A percentile compares a stretch with the other conserved stretches of the same genome.
Evolutionary conservation across 2,329 filamentous ascomycete genomes (phyloP).

Genomic region (Fusarium fracticaudum): DNA sequence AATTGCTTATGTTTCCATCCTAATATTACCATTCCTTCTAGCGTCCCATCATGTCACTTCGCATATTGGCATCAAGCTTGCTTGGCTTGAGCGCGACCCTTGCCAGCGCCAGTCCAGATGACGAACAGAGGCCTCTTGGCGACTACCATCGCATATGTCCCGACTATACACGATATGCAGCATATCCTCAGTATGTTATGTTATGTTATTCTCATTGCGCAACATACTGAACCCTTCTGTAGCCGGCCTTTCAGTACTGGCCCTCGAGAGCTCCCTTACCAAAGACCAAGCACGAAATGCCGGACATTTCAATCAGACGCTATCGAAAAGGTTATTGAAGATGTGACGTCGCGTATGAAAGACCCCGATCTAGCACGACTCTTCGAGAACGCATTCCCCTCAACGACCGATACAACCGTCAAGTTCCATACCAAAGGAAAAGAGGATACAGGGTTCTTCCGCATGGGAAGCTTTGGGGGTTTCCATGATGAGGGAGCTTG

Average conservation of each 20-base stretch:
- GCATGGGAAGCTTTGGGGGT: slow-evolving; percentile 45
- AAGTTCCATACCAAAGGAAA: slow-evolving; percentile 81
- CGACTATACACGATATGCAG: slow-evolving; percentile 53
- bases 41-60: slow-evolving; percentile 39
- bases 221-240: background rate
- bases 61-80: slow-evolving; percentile 41
- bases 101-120: slow-evolving; percentile 29
- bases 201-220: background rate
- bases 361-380: slow-evolving; percentile 89
- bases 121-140: slow-evolving; percentile 40
- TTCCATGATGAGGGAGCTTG: slow-evolving; percentile 69
- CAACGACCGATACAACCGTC: slow-evolving; percentile 84
- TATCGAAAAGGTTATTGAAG: slow-evolving; percentile 87
- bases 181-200: slow-evolving; percentile 52
- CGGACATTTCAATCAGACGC: slow-evolving; percentile 88
- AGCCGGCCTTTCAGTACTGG: slow-evolving; percentile 85
- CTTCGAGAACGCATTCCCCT: slow-evolving; percentile 96
- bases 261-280: slow-evolving; percentile 82
- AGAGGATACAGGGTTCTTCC: slow-evolving; percentile 51
- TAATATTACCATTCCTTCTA: background rate
- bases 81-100: slow-evolving; percentile 38
- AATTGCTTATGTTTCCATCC: background rate
- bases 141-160: slow-evolving; percentile 49
- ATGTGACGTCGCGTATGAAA: slow-evolving; percentile 81
- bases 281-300: slow-evolving; percentile 82